A percentile compares a stretch with the other conserved stretches of the same genome.
phyloP scores from a whole-genome alignment of 2,329 filamentous ascomycete genomes.

The Talaromyces sp. region DNA sequence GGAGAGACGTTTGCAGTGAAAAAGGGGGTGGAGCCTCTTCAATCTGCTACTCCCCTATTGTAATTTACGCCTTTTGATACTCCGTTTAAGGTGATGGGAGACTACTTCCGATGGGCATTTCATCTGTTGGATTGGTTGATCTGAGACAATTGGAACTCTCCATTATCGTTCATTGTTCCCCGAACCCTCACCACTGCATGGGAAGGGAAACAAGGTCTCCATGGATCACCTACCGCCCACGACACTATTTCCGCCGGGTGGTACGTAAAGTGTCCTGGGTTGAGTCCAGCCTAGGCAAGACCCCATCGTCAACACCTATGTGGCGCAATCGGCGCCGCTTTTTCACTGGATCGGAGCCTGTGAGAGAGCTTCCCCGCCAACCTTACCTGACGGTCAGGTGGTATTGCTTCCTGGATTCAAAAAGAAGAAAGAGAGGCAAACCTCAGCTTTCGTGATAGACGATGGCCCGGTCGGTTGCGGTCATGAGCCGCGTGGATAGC shows the following conservation, averaged over 20 bases:
- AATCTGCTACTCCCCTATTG: background rate
- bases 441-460: too few relatives aligned
- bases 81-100: background rate
- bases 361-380: slow-evolving; percentile 20
- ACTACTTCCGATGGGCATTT: too few relatives aligned
- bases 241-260: background rate
- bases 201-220: too few relatives aligned
- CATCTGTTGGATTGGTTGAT: background rate
- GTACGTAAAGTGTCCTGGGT: background rate
- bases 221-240: too few relatives aligned
- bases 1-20: slow-evolving; percentile 29
- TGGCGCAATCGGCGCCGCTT: slow-evolving; percentile 9
- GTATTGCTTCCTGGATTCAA: slow-evolving; percentile 16
- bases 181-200: too few relatives aligned
- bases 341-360: slow-evolving; percentile 18
- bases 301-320: background rate
- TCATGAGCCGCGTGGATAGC: slow-evolving; percentile 4
- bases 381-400: slow-evolving; percentile 17
- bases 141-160: background rate
- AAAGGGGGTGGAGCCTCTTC: slow-evolving; percentile 21
- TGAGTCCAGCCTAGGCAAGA: background rate
- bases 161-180: background rate
- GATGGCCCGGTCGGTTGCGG: slow-evolving; percentile 10
- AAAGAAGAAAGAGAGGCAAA: background rate
- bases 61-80: background rate